These are phyloP conservation scores for Trichomonas vaginalis DNA, from an alignment of 208 protist genomes.

Conservation along the genomic window DNA sequence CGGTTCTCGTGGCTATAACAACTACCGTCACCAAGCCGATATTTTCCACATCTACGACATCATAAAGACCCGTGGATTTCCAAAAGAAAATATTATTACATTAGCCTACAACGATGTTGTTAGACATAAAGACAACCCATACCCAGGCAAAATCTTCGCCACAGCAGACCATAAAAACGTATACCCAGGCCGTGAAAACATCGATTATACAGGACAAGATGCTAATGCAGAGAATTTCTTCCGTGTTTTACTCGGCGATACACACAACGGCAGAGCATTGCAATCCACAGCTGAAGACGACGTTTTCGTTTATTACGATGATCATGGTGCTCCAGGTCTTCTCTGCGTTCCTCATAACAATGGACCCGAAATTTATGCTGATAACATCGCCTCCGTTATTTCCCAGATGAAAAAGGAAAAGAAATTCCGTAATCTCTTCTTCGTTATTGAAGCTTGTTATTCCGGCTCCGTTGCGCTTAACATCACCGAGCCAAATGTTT, in stretches of 20 bases:
- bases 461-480: neutral
- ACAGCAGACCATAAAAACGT: neutral
- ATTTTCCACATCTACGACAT: neutral
- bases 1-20: neutral
- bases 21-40: neutral
- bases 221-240: neutral
- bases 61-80: neutral
- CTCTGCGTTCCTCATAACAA: neutral
- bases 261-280: neutral
- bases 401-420: neutral
- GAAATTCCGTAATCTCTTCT: neutral
- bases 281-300: neutral
- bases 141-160: neutral
- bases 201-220: neutral
- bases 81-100: neutral
- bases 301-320: neutral
- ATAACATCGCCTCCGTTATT: neutral
- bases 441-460: constrained; percentile 17
- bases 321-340: neutral
- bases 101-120: neutral
- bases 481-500: neutral
- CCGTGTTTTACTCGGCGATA: neutral
- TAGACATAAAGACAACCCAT: neutral
- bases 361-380: neutral
- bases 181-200: neutral